Conservation (phyloP, 495 filamentous ascomycete genomes). For the Aspergillus carlsbadensis region DNA sequence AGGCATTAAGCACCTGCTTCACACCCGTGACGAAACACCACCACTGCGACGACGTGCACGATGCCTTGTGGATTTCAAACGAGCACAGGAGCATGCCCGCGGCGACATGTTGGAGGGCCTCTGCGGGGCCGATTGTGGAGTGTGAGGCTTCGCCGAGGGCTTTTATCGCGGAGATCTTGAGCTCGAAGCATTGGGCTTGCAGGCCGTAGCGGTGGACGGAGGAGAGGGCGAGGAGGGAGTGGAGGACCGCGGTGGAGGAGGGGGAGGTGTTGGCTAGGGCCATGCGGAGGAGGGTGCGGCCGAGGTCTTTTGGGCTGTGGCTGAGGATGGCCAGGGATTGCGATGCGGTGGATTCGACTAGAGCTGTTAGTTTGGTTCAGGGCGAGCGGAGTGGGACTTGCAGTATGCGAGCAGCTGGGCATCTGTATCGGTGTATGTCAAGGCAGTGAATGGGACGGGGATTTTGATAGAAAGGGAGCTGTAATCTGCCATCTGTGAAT, state of each 20-base stretch:
- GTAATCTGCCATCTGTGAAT: not conserved
- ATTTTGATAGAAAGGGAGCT: not conserved
- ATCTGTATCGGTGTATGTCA: conserved; percentile 2
- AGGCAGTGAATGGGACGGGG: conserved; percentile 7
- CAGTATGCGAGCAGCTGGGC: conserved; percentile 10
- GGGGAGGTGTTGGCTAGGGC: conserved; percentile 5
- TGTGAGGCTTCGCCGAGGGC: conserved; percentile 6
- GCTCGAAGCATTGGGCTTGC: conserved; percentile 6
- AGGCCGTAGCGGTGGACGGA: conserved; percentile 16
- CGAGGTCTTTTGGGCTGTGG: conserved; percentile 4
- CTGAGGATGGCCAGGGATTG: conserved; percentile 6
- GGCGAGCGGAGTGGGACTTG: not conserved
- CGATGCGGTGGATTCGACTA: conserved; percentile 14
- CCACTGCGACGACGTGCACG: conserved; percentile 18
- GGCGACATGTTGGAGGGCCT: conserved; percentile 16
- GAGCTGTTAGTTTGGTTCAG: not conserved
- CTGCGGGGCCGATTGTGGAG: not conserved
- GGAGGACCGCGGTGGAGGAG: conserved; percentile 9
- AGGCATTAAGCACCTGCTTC: conserved; percentile 6
- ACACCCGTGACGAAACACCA: conserved; percentile 8
- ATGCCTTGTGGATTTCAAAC: conserved; percentile 17
- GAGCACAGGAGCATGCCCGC: conserved; percentile 18
- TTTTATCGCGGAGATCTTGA: conserved; percentile 12
- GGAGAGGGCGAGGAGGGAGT: conserved; percentile 9
- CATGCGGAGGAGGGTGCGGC: conserved; percentile 13